A percentile compares a stretch with the other conserved stretches of the same genome.
These are phyloP conservation scores for Mycena amicta DNA, from an alignment of 768 basidiomycete genomes.

Conservation along the genomic window DNA sequence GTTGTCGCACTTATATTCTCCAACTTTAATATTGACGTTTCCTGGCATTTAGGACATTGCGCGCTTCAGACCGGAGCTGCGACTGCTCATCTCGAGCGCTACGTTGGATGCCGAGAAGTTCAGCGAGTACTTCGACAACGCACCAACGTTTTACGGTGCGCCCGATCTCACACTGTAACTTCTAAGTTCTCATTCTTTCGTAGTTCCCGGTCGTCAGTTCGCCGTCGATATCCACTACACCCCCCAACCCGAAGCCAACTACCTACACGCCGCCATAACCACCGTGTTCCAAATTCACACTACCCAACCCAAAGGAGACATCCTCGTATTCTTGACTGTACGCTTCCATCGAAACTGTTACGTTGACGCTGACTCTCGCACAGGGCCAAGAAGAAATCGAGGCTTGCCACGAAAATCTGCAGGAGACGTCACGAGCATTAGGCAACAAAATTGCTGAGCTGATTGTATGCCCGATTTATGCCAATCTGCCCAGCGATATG, in stretches of 20 bases:
- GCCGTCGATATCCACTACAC: conserved; percentile 99
- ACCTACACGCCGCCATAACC: conserved; percentile 97
- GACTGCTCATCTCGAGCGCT: conserved; percentile 91
- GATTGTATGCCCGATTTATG: conserved; percentile 96
- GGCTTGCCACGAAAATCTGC: conserved; percentile 92
- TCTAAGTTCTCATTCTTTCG: not conserved
- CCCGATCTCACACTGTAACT: conserved; percentile 6
- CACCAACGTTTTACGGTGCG: conserved; percentile 91
- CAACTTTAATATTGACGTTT: conserved; percentile 31
- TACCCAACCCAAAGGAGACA: conserved; percentile 96
- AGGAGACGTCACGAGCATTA: conserved; percentile 91
- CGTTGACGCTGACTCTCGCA: conserved; percentile 9
- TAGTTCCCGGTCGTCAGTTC: conserved; percentile 95
- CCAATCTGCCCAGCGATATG: conserved; percentile 99
- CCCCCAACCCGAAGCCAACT: conserved; percentile 98
- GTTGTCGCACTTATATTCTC: conserved; percentile 36
- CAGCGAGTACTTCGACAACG: conserved; percentile 94
- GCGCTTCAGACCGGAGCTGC: conserved; percentile 91
- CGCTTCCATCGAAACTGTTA: conserved; percentile 31
- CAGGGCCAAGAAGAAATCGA: conserved; percentile 99
- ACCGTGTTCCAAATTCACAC: conserved; percentile 99
- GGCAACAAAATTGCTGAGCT: conserved; percentile 96
- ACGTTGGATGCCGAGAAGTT: conserved; percentile 99
- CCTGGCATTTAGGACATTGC: conserved; percentile 79
- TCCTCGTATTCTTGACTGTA: conserved; percentile 95